Evolutionary conservation across 139 green algal genomes (phyloP).

Genomic region (Desmodesmus armatus): DNA sequence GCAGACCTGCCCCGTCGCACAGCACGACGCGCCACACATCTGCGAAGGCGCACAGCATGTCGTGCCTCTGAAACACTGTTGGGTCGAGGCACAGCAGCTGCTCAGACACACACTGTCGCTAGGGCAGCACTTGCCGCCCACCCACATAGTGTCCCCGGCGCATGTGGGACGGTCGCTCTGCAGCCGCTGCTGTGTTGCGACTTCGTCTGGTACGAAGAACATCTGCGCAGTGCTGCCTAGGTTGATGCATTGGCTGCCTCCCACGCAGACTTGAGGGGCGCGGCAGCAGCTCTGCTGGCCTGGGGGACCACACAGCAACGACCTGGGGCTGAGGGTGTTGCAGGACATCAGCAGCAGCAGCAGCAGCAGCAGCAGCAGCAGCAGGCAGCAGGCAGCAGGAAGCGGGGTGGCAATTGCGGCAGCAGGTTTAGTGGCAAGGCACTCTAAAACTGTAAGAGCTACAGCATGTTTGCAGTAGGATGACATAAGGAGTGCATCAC

Average conservation of each 20-base stretch:
- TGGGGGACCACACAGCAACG: conserved; percentile 13
- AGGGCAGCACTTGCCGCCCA: conserved; percentile 5
- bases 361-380: background rate
- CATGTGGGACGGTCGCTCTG: conserved; percentile 23
- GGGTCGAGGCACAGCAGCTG: background rate
- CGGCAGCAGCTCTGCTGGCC: conserved; percentile 11
- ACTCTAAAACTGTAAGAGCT: no score
- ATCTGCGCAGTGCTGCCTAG: background rate
- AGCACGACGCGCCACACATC: conserved; percentile 34
- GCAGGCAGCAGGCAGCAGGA: background rate
- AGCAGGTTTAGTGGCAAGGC: no score
- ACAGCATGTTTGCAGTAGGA: no score
- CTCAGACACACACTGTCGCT: conserved; percentile 15
- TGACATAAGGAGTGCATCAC: no score
- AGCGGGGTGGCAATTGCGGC: background rate
- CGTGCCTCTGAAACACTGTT: conserved; percentile 12
- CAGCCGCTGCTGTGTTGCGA: conserved; percentile 38
- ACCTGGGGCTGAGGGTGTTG: background rate
- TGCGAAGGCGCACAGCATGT: conserved; percentile 11
- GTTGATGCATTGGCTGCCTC: conserved; percentile 21
- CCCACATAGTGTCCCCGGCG: conserved; percentile 10
- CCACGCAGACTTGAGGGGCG: background rate
- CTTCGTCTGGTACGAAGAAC: background rate
- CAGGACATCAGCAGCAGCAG: background rate
- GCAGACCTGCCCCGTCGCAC: conserved; percentile 13